These are phyloP conservation scores for Triticum aestivum DNA, from an alignment of 176 grass and related monocot species.

Conservation along the genomic window DNA sequence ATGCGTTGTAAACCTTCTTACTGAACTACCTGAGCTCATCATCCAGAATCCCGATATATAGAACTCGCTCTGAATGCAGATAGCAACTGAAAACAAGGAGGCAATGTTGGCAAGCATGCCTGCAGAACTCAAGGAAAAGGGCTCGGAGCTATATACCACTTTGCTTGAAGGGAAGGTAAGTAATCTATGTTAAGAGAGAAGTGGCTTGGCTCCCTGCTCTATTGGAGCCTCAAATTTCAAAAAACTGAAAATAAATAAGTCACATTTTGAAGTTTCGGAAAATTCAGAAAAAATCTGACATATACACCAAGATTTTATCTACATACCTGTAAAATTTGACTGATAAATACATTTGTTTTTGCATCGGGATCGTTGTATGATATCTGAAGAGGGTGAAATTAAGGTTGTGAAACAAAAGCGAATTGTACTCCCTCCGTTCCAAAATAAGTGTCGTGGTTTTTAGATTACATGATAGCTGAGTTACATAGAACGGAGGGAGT, in stretches of 20 bases:
- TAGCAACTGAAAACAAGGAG: conserved; percentile 75
- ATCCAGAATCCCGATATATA: neutral
- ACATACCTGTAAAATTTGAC: neutral
- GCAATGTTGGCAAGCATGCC: conserved; percentile 72
- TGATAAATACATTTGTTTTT: neutral
- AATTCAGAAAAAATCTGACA: neutral
- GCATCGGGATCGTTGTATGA: neutral
- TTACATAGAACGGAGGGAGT: neutral
- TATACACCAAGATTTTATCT: neutral
- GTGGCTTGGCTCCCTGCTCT: too few relatives aligned
- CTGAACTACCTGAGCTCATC: neutral
- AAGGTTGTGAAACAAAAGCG: neutral
- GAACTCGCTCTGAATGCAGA: conserved; percentile 43
- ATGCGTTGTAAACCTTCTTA: neutral
- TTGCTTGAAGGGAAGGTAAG: conserved; percentile 80
- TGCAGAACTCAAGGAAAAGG: conserved; percentile 61
- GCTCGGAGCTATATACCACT: conserved; percentile 66
- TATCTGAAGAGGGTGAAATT: neutral
- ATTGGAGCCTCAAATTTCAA: neutral
- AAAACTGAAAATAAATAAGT: neutral
- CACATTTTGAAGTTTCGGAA: neutral
- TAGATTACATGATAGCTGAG: conserved; percentile 17
- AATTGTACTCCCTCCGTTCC: neutral
- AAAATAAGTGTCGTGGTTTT: too few relatives aligned
- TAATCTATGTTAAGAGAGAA: neutral